phyloP scores from a whole-genome alignment of 106 monocot species.

The Dioscorea zingiberensis region DNA sequence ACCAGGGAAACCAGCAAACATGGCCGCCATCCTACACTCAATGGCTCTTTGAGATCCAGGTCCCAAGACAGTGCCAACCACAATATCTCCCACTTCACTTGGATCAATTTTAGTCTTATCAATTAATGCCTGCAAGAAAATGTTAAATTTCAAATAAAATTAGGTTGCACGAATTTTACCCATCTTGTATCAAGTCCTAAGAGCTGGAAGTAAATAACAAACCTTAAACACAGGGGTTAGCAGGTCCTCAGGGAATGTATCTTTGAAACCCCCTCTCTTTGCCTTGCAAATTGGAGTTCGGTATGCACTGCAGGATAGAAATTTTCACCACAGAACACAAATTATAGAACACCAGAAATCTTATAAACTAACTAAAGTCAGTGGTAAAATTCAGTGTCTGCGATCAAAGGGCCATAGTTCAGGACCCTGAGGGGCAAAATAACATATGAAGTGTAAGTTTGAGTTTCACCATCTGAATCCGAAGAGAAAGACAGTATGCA shows the following conservation, averaged over 20 bases:
- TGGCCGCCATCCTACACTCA: slow-evolving; percentile 73
- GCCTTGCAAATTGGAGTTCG: slow-evolving; percentile 42
- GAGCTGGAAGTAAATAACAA: neutral
- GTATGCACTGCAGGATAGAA: slow-evolving; percentile 22
- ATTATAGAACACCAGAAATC: no score
- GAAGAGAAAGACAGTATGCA: no score
- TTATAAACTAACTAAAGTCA: no score
- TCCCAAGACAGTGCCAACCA: slow-evolving; percentile 61
- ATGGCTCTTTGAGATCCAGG: slow-evolving; percentile 62
- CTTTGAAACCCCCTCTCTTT: slow-evolving; percentile 45
- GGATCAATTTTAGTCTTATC: slow-evolving; percentile 18
- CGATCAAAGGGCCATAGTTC: no score
- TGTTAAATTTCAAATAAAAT: neutral
- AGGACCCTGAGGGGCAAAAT: no score
- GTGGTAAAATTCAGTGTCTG: no score
- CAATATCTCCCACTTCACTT: slow-evolving; percentile 54
- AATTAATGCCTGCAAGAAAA: slow-evolving; percentile 9
- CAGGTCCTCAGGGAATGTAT: slow-evolving; percentile 38
- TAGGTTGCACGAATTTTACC: no score
- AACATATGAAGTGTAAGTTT: no score
- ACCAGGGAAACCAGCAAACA: slow-evolving; percentile 85
- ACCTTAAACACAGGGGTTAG: slow-evolving; percentile 41
- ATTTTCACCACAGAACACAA: neutral
- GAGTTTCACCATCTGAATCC: no score
- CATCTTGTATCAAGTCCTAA: neutral